Evolutionary conservation across 108 stramenopile species (phyloP).

Genomic region (Thalassiosira profunda): DNA sequence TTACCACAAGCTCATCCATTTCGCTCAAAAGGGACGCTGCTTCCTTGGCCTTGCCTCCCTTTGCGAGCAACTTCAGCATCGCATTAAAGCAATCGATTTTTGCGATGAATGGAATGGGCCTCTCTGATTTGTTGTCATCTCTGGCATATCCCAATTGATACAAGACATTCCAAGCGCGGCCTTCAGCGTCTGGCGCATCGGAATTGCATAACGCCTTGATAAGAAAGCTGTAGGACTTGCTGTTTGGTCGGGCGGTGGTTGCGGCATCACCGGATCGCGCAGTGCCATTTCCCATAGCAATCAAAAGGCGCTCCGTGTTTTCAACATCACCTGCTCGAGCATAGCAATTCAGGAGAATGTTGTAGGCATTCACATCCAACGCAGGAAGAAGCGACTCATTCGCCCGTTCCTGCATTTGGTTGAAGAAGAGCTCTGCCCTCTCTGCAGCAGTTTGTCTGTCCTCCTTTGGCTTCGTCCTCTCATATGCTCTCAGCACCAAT

Average conservation of each 20-base stretch:
- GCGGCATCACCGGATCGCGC: too few species aligned
- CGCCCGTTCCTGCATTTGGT: slow-evolving; percentile 1
- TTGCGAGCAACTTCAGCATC: slow-evolving; percentile 40
- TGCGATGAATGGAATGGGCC: background rate
- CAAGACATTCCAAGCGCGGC: slow-evolving; percentile 29
- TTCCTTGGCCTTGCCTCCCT: slow-evolving; percentile 32
- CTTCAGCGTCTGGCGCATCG: slow-evolving; percentile 17
- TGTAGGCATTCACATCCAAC: slow-evolving; percentile 70
- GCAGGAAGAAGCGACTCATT: slow-evolving; percentile 1
- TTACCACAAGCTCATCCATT: slow-evolving; percentile 32
- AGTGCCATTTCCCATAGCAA: background rate
- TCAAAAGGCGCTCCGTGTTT: slow-evolving; percentile 57
- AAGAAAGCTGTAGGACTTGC: slow-evolving; percentile 25
- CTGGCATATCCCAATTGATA: slow-evolving; percentile 19
- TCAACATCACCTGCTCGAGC: slow-evolving; percentile 65
- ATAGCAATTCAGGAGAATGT: slow-evolving; percentile 81
- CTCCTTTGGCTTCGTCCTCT: slow-evolving; percentile 3
- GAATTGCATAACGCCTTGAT: slow-evolving; percentile 35
- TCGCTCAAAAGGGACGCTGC: slow-evolving; percentile 22
- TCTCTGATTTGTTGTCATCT: background rate
- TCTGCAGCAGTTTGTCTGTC: slow-evolving; percentile 10
- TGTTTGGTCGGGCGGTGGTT: background rate
- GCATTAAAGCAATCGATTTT: slow-evolving; percentile 30
- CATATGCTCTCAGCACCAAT: slow-evolving; percentile 28
- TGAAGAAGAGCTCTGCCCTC: slow-evolving; percentile 26